Conservation (phyloP, 148 eudicot species). For the Salicornia ramosissima region DNA sequence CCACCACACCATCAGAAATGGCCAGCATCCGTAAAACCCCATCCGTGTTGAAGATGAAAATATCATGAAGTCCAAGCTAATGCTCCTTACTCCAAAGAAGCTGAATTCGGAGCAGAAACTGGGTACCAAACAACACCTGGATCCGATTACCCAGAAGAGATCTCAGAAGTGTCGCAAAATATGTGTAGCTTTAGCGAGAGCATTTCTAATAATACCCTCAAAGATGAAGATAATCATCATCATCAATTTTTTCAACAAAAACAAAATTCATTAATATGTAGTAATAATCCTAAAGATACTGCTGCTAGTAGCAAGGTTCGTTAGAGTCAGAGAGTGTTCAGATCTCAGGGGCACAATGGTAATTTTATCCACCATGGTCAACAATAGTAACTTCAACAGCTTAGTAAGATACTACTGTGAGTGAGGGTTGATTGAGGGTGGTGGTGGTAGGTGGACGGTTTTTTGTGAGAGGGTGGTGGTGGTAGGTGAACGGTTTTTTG, state of each 20-base stretch:
- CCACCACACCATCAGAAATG: too few species aligned
- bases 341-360: too few species aligned
- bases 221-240: slow-evolving; percentile 22
- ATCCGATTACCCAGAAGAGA: slow-evolving; percentile 29
- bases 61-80: neutral
- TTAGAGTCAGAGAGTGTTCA: slow-evolving; percentile 26
- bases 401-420: too few species aligned
- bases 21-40: too few species aligned
- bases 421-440: too few species aligned
- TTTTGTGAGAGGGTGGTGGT: too few species aligned
- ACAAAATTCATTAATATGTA: neutral
- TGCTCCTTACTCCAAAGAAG: slow-evolving; percentile 21
- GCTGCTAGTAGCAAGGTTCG: slow-evolving; percentile 16
- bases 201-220: slow-evolving; percentile 31
- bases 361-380: neutral
- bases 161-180: slow-evolving; percentile 44
- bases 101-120: neutral
- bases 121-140: neutral
- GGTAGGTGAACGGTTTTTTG: too few species aligned
- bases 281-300: neutral
- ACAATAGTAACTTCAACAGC: neutral
- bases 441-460: too few species aligned
- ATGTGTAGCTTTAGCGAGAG: slow-evolving; percentile 51
- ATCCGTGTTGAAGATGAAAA: neutral
- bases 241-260: neutral